These are phyloP conservation scores for Plantago major DNA, from an alignment of 257 asterid species.

Conservation along the genomic window DNA sequence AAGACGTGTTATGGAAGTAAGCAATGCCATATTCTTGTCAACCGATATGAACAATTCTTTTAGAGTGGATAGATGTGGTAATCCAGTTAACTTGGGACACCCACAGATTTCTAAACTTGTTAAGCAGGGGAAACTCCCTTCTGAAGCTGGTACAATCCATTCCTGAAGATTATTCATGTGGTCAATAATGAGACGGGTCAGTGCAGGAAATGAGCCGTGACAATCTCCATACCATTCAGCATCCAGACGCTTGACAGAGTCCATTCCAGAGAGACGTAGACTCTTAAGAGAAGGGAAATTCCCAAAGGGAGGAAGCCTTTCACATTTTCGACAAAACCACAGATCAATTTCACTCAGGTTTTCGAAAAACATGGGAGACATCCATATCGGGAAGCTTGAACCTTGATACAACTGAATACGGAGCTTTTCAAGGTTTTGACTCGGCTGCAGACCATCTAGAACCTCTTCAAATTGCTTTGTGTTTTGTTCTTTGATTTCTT, in stretches of 20 bases:
- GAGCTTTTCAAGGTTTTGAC: conserved; percentile 18
- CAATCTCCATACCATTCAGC: conserved; percentile 16
- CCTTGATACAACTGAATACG: conserved; percentile 18
- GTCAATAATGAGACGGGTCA: not conserved
- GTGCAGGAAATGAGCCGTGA: conserved; percentile 21
- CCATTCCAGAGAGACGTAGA: not conserved
- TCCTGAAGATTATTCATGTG: conserved; percentile 15
- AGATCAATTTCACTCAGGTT: conserved; percentile 5
- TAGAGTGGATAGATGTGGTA: conserved; percentile 4
- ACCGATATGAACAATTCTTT: not conserved
- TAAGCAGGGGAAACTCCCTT: conserved; percentile 16
- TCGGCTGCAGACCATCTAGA: conserved; percentile 24
- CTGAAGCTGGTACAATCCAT: conserved; percentile 13
- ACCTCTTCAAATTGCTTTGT: conserved; percentile 21
- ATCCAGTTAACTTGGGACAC: too few relatives aligned
- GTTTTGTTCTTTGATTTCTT: not conserved
- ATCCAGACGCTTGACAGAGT: conserved; percentile 7
- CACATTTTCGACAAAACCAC: conserved; percentile 12
- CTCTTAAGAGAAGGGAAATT: conserved; percentile 13
- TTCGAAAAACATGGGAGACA: conserved; percentile 14
- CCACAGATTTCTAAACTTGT: rapidly evolving
- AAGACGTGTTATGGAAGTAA: conserved; percentile 4
- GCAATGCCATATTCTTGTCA: not conserved
- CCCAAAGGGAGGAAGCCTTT: conserved; percentile 24
- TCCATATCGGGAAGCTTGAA: conserved; percentile 23